phyloP scores from a whole-genome alignment of 177 flowering plant genomes.

The Vitis hybrid region DNA sequence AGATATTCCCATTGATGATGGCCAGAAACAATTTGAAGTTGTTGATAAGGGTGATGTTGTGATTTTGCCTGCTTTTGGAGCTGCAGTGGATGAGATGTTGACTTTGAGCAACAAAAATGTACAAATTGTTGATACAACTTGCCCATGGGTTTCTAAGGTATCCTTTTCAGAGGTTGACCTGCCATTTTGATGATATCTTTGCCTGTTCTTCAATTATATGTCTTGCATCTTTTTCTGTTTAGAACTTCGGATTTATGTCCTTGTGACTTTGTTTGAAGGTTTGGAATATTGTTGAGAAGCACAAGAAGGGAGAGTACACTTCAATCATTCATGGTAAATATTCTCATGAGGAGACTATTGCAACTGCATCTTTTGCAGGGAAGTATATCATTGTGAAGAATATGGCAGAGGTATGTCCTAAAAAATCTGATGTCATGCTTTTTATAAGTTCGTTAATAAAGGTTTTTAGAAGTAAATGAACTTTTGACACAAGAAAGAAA shows the following conservation, averaged over 20 bases:
- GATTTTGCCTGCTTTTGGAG: constrained; percentile 96
- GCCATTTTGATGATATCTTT: background rate
- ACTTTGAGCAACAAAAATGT: constrained; percentile 68
- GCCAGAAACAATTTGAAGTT: constrained; percentile 77
- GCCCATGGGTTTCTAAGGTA: constrained; percentile 99
- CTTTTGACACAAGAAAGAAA: too few relatives aligned
- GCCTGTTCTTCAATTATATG: background rate
- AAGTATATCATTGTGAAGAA: constrained; percentile 79
- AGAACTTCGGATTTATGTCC: background rate
- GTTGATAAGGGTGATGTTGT: constrained; percentile 89
- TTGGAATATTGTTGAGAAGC: constrained; percentile 93
- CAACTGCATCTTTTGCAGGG: constrained; percentile 97
- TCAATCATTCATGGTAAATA: constrained; percentile 96
- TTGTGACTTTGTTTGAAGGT: constrained; percentile 45
- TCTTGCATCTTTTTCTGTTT: background rate
- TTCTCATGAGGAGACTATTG: constrained; percentile 89
- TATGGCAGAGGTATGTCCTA: constrained; percentile 69
- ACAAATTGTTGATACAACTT: constrained; percentile 97
- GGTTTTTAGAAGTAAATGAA: background rate
- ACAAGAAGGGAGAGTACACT: constrained; percentile 90
- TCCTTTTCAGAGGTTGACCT: background rate
- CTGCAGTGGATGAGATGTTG: constrained; percentile 92
- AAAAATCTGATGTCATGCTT: background rate
- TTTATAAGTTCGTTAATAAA: background rate
- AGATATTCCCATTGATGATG: constrained; percentile 67